These are phyloP conservation scores for Aspergillus neotritici DNA, from an alignment of 2,329 filamentous ascomycete genomes.

Conservation along the genomic window DNA sequence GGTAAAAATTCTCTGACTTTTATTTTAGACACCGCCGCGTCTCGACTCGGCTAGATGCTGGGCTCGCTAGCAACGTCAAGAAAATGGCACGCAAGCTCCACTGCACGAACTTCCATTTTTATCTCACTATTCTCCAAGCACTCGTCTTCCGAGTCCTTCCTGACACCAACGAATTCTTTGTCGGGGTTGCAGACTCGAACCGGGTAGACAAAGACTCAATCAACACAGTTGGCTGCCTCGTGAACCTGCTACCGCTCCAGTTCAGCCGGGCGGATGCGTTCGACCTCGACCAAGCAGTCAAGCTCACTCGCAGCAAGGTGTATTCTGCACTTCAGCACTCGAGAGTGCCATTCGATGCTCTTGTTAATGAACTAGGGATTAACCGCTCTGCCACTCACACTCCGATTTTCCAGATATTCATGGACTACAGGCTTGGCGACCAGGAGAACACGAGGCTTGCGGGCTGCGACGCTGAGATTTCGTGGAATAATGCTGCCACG, in stretches of 20 bases:
- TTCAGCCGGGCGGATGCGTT: too few relatives aligned
- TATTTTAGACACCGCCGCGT: too few relatives aligned
- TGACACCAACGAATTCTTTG: slow-evolving; percentile 37
- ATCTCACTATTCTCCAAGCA: slow-evolving; percentile 39
- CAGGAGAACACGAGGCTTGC: slow-evolving; percentile 20
- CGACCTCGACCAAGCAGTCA: too few relatives aligned
- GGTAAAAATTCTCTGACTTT: too few relatives aligned
- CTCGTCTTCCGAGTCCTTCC: slow-evolving; percentile 31
- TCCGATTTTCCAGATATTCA: slow-evolving; percentile 48
- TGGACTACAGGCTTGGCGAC: slow-evolving; percentile 42
- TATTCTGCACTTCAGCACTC: slow-evolving; percentile 42
- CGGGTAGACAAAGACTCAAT: slow-evolving; percentile 27
- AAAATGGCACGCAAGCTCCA: slow-evolving; percentile 5
- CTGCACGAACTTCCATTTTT: slow-evolving; percentile 44
- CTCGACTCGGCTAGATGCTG: neutral
- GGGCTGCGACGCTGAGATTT: slow-evolving; percentile 8
- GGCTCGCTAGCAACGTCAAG: neutral
- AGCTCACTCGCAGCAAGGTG: slow-evolving; percentile 18
- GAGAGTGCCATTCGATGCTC: slow-evolving; percentile 44
- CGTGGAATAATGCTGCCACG: too few relatives aligned
- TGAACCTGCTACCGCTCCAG: slow-evolving; percentile 47
- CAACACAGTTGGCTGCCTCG: slow-evolving; percentile 41
- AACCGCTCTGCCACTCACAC: slow-evolving; percentile 34
- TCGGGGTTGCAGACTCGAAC: slow-evolving; percentile 47
- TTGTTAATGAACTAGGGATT: slow-evolving; percentile 43